Conservation (phyloP, 1,284 basidiomycete genomes). For the Athelia psychrophila region DNA sequence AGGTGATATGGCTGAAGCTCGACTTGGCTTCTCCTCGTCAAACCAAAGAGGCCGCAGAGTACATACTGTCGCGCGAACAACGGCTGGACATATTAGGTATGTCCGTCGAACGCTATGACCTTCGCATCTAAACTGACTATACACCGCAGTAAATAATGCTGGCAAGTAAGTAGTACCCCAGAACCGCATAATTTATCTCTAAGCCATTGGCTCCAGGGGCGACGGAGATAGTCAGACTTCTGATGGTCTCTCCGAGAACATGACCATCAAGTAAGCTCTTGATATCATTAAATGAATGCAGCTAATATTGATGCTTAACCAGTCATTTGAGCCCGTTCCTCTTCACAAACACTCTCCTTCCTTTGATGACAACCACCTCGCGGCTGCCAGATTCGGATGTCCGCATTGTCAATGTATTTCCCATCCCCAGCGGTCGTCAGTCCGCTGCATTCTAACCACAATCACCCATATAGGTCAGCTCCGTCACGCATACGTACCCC, state of each 20-base stretch:
- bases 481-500: background rate
- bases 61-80: too few relatives aligned
- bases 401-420: conserved; percentile 36
- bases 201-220: background rate
- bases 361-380: conserved; percentile 44
- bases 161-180: conserved; percentile 32
- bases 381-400: conserved; percentile 43
- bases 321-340: conserved; percentile 47
- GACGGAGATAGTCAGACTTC: background rate
- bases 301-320: conserved; percentile 10
- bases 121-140: background rate
- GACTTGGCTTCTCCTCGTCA: too few relatives aligned
- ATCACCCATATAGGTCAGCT: background rate
- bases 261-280: conserved; percentile 40
- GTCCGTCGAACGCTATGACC: conserved; percentile 4
- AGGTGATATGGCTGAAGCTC: too few relatives aligned
- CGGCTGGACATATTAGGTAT: too few relatives aligned
- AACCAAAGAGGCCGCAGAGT: too few relatives aligned
- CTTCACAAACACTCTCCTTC: conserved; percentile 44
- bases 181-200: too few relatives aligned
- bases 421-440: background rate
- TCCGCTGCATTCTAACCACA: background rate
- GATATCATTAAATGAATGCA: background rate
- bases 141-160: conserved; percentile 48
- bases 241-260: conserved; percentile 27